These are phyloP conservation scores for Blepharisma japonicum DNA, from an alignment of 73 alveolate species.

Conservation along the genomic window DNA sequence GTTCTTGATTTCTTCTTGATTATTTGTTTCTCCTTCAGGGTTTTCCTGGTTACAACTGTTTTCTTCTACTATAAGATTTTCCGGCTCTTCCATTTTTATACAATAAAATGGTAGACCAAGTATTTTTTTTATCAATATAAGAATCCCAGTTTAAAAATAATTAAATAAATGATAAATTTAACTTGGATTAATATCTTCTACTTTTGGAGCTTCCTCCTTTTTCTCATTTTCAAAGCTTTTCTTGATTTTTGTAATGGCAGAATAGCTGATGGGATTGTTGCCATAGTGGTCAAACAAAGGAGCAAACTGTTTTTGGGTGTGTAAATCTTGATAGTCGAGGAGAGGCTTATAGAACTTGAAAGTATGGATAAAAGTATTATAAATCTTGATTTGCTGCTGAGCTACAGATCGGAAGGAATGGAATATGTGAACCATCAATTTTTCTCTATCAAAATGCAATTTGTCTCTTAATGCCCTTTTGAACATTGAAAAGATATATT, in stretches of 20 bases:
- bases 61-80: too few relatives aligned
- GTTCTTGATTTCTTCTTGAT: not conserved
- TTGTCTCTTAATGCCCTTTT: not conserved
- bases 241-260: not conserved
- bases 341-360: slow-evolving; percentile 3
- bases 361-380: not conserved
- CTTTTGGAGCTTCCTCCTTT: not conserved
- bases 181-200: too few relatives aligned
- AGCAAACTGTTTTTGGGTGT: not conserved
- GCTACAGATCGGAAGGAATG: not conserved
- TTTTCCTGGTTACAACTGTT: too few relatives aligned
- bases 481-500: slow-evolving; percentile 4
- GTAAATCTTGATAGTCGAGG: not conserved
- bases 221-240: not conserved
- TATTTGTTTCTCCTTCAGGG: too few relatives aligned
- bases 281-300: not conserved
- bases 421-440: not conserved
- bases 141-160: too few relatives aligned
- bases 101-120: too few relatives aligned
- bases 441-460: slow-evolving; percentile 11
- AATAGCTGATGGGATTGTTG: not conserved
- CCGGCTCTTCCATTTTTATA: too few relatives aligned
- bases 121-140: too few relatives aligned
- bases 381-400: not conserved
- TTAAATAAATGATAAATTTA: too few relatives aligned